Base-by-base conservation (phyloP, 179 eudicot species). In the Spinacia oleracea region DNA sequence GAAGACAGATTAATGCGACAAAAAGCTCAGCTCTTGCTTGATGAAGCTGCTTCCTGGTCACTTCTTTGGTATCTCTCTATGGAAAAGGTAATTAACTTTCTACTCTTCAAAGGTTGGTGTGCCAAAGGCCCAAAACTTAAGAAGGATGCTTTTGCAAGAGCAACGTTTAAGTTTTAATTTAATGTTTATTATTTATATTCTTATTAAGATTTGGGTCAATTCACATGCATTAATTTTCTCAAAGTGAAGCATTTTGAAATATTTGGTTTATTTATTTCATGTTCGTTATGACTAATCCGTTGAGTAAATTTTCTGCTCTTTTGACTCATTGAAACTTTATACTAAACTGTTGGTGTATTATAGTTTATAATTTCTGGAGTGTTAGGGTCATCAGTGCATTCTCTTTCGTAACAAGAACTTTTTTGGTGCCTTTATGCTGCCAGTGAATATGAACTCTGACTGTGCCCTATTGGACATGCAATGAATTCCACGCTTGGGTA, bases 41-140 rank as follows among this genome's bases (percentile, higher is more conserved):
- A 96, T 83, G 98, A 96, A 86, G 99, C 99, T 87, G 98, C 99
- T 68, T 92, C 99, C 8, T 96, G 99, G 99, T 96, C 99, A 80
- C 98, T 96, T 84, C 87, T 96, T 87, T 96, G 99, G 99, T 86
- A 86, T 78, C 84, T 93, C n/a, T 93, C 40, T 96, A 88, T 78
- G 98, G 99, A 81, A 96, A 96, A 89, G 99, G 99, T 56, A 86
- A 86, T 84, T 46, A 62, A 72, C 35, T 83, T 76, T 81, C 75
- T 80, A 34, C 60, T 77, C 53, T 48, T 77, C 25, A 70, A 42
- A 64, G 58, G 40, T 66, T 62, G 53, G 72, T 6, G 55, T 87
- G 55, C 32, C 23, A 35, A 65, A 23, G n/a, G n/a, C n/a, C n/a
- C n/a, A n/a, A 53, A 53, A 53, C 6, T 16, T 53, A 3, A 53